phyloP scores from a whole-genome alignment of 169 alveolate genomes.

The Cystoisospora suis region DNA sequence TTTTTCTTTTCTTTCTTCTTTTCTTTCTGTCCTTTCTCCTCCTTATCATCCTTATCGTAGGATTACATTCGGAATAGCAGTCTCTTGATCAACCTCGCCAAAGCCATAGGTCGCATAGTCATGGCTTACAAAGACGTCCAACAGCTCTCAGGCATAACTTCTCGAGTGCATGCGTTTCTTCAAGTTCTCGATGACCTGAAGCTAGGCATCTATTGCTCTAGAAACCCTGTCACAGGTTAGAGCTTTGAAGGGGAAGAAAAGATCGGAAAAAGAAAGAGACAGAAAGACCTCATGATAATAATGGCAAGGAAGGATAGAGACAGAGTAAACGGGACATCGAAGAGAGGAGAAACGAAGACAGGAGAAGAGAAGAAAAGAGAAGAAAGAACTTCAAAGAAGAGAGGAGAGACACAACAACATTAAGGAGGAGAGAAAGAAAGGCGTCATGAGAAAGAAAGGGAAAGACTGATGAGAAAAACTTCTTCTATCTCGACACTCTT shows the following conservation, averaged over 20 bases:
- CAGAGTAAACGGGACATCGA: too few species aligned
- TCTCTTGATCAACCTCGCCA: constrained; percentile 84
- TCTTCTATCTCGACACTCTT: too few species aligned
- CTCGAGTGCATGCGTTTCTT: constrained; percentile 75
- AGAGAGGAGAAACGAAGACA: too few species aligned
- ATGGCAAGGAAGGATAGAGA: too few species aligned
- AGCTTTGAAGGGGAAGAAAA: background rate
- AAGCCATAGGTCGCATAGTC: constrained; percentile 87
- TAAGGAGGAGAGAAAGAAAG: background rate
- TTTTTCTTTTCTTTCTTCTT: background rate
- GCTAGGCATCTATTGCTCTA: constrained; percentile 66
- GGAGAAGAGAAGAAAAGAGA: background rate
- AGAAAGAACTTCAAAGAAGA: background rate
- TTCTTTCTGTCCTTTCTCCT: background rate
- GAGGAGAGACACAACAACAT: background rate
- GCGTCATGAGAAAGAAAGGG: background rate
- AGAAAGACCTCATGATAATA: too few species aligned
- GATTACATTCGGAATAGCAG: constrained; percentile 86
- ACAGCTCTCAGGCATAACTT: constrained; percentile 84
- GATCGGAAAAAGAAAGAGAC: background rate
- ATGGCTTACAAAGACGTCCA: constrained; percentile 85
- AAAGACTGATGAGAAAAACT: too few species aligned
- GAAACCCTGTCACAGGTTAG: background rate
- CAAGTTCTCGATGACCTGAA: constrained; percentile 80
- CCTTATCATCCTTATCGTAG: constrained; percentile 51